These are phyloP conservation scores for Ogataea pini DNA, from an alignment of 805 yeast genomes.

Conservation along the genomic window DNA sequence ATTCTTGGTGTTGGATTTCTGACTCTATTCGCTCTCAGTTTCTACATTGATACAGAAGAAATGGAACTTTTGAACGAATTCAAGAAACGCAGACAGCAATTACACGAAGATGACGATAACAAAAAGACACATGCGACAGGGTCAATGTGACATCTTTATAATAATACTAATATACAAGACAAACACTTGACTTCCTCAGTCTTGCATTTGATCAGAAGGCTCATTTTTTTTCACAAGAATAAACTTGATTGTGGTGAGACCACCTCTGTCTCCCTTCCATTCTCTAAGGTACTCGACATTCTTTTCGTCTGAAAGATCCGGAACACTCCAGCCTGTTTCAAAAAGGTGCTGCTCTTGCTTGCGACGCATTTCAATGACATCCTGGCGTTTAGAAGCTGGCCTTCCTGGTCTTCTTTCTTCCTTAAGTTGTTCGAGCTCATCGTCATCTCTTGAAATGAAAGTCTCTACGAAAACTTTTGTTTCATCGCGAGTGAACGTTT, in stretches of 20 bases:
- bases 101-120: not conserved
- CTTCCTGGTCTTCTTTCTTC: conserved; percentile 80
- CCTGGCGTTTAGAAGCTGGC: conserved; percentile 75
- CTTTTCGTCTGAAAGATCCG: conserved; percentile 63
- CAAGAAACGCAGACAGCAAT: not conserved
- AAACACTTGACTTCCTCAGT: not conserved
- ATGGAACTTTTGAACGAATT: conserved; percentile 10
- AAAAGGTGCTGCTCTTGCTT: conserved; percentile 64
- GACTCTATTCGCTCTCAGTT: conserved; percentile 30
- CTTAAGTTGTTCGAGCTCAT: conserved; percentile 65
- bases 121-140: not conserved
- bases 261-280: conserved; percentile 88
- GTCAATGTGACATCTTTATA: not conserved
- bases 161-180: not conserved
- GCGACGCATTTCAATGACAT: conserved; percentile 58
- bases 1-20: conserved; percentile 33
- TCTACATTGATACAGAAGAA: conserved; percentile 26
- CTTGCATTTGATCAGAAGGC: not conserved
- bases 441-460: conserved; percentile 69
- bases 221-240: conserved; percentile 36
- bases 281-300: conserved; percentile 60
- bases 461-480: conserved; percentile 60
- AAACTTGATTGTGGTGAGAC: conserved; percentile 62
- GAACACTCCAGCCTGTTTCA: conserved; percentile 66
- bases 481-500: conserved; percentile 55